These are phyloP conservation scores for Aspergillus sojae DNA, from an alignment of 2,329 filamentous ascomycete species.

Conservation along the genomic window DNA sequence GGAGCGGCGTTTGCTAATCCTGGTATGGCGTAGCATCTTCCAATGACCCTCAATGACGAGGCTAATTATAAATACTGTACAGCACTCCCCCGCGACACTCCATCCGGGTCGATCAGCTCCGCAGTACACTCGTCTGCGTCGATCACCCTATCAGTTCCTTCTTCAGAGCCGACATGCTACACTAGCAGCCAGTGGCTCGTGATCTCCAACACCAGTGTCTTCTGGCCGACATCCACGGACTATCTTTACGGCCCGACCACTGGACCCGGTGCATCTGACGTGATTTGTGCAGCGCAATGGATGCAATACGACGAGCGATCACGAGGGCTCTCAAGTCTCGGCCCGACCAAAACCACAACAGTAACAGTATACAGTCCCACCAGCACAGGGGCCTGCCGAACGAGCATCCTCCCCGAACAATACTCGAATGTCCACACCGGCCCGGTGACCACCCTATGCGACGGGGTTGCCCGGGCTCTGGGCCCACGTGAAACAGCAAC, in stretches of 20 bases:
- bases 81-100: background rate
- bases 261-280: constrained; percentile 21
- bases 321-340: constrained; percentile 16
- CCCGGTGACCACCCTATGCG: constrained; percentile 27
- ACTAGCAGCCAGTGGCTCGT: constrained; percentile 36
- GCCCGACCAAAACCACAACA: constrained; percentile 17
- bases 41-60: too few species aligned
- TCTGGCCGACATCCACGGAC: constrained; percentile 29
- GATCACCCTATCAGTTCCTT: background rate
- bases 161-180: background rate
- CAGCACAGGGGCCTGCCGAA: constrained; percentile 24
- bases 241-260: constrained; percentile 28
- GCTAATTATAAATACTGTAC: background rate
- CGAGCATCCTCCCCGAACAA: constrained; percentile 9
- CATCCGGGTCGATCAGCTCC: background rate
- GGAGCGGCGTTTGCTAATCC: background rate
- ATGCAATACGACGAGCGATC: constrained; percentile 20
- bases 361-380: constrained; percentile 16
- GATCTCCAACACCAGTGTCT: constrained; percentile 22
- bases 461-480: constrained; percentile 22
- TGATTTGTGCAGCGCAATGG: constrained; percentile 25
- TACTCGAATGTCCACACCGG: constrained; percentile 22
- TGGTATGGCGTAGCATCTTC: background rate
- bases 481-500: constrained; percentile 22
- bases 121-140: background rate